Percentiles rank a stretch among this genome's conserved stretches.
These are phyloP conservation scores for Cunninghamia lanceolata DNA, from an alignment of 75 land plant genomes.

Conservation along the genomic window DNA sequence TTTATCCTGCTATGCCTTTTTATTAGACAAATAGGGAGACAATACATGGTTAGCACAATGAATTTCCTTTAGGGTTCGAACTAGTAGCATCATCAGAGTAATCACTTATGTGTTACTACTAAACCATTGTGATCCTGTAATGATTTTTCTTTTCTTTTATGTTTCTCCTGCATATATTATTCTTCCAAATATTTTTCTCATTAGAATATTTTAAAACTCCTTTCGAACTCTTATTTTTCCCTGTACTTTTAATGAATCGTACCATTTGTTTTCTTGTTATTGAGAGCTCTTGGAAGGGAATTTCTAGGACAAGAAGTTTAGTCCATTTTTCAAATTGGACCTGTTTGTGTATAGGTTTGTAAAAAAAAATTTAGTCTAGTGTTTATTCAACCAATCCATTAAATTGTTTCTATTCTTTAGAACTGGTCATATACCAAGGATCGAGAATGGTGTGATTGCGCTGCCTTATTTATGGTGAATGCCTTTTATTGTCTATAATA, in stretches of 20 bases:
- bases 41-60: background rate
- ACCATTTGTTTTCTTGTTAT: background rate
- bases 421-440: background rate
- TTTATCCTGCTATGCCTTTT: background rate
- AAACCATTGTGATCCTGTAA: background rate
- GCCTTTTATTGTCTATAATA: background rate
- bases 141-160: background rate
- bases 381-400: background rate
- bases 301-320: too few species aligned
- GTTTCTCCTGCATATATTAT: background rate
- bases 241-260: background rate
- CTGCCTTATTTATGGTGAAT: background rate
- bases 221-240: background rate
- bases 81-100: background rate
- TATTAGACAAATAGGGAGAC: background rate
- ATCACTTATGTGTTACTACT: background rate
- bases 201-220: background rate
- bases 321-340: background rate
- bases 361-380: background rate
- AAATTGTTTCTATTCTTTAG: too few species aligned
- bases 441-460: background rate
- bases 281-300: background rate
- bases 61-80: background rate
- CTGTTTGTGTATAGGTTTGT: background rate
- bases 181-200: background rate